A percentile compares a stretch with the other conserved stretches of the same genome.
These are phyloP conservation scores for Daldinia loculata DNA, from an alignment of 495 filamentous ascomycete genomes.

Conservation along the genomic window DNA sequence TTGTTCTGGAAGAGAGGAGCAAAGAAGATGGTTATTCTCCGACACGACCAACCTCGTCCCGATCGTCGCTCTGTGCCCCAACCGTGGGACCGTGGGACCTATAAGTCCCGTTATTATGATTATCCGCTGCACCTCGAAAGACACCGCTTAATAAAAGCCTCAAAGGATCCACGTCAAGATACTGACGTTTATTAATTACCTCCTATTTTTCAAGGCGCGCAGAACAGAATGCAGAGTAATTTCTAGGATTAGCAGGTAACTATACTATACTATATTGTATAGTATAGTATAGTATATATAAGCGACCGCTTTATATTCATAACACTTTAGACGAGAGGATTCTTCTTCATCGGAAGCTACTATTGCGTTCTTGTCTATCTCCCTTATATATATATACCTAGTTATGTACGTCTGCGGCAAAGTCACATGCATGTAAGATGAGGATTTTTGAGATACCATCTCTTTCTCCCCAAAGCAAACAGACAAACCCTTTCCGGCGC, in stretches of 20 bases:
- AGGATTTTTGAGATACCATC: background rate
- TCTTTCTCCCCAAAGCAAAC: background rate
- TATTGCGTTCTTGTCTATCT: background rate
- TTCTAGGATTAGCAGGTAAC: background rate
- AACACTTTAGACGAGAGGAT: background rate
- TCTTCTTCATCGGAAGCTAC: background rate
- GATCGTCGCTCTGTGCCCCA: conserved; percentile 26
- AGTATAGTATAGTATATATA: background rate
- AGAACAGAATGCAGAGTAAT: no score
- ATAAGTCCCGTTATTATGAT: conserved; percentile 18
- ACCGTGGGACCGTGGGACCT: conserved; percentile 31
- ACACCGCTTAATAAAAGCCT: conserved; percentile 11
- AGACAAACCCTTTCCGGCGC: background rate
- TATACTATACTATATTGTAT: background rate
- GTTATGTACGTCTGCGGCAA: background rate
- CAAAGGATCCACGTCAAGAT: conserved; percentile 2
- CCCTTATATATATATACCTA: background rate
- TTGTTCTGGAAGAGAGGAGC: conserved; percentile 35
- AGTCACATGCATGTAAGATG: background rate
- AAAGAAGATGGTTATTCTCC: conserved; percentile 35
- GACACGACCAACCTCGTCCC: conserved; percentile 23
- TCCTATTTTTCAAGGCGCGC: no score
- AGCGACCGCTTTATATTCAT: background rate
- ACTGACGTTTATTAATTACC: background rate
- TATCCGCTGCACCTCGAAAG: background rate